A percentile compares a stretch with the other conserved stretches of the same genome.
phyloP scores from a whole-genome alignment of 352 stramenopile genomes.

The Globisporangium ultimum region DNA sequence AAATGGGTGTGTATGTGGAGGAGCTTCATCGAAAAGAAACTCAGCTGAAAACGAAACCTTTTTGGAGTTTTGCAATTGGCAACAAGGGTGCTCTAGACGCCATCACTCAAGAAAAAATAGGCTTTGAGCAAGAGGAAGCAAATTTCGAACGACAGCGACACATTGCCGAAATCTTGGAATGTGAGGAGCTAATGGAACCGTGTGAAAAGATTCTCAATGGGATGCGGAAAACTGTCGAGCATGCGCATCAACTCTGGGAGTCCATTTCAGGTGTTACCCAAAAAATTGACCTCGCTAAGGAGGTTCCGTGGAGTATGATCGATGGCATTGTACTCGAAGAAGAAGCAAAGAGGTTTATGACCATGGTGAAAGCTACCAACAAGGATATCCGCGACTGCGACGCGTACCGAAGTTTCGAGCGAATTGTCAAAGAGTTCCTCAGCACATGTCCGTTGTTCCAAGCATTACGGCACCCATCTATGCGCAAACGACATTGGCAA shows the following conservation, averaged over 20 bases:
- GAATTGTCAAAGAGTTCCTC: slow-evolving; percentile 70
- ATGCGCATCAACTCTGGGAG: slow-evolving; percentile 84
- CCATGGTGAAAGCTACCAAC: slow-evolving; percentile 86
- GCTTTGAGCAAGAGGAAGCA: slow-evolving; percentile 31
- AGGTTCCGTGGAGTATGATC: slow-evolving; percentile 91
- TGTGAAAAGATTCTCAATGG: slow-evolving; percentile 62
- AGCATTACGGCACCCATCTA: slow-evolving; percentile 67
- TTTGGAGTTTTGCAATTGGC: slow-evolving; percentile 61
- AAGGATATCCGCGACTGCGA: slow-evolving; percentile 90
- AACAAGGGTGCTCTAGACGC: slow-evolving; percentile 33
- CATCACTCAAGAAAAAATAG: slow-evolving; percentile 36
- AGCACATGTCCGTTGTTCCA: slow-evolving; percentile 79
- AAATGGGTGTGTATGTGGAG: slow-evolving; percentile 85
- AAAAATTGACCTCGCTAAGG: slow-evolving; percentile 87
- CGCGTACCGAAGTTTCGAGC: slow-evolving; percentile 88
- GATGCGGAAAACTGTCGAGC: slow-evolving; percentile 77
- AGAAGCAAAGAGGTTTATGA: slow-evolving; percentile 85
- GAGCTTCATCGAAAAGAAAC: slow-evolving; percentile 62
- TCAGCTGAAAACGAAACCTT: slow-evolving; percentile 45
- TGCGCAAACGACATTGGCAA: slow-evolving; percentile 72
- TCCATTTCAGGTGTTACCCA: slow-evolving; percentile 82
- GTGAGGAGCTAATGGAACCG: slow-evolving; percentile 84
- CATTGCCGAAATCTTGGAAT: slow-evolving; percentile 92
- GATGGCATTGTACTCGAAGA: slow-evolving; percentile 92
- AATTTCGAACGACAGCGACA: slow-evolving; percentile 70